Evolutionary conservation across 441 rosid species (phyloP), one percentile per base, ranked within the genome.

Genomic region (Flueggea neowawraea): DNA sequence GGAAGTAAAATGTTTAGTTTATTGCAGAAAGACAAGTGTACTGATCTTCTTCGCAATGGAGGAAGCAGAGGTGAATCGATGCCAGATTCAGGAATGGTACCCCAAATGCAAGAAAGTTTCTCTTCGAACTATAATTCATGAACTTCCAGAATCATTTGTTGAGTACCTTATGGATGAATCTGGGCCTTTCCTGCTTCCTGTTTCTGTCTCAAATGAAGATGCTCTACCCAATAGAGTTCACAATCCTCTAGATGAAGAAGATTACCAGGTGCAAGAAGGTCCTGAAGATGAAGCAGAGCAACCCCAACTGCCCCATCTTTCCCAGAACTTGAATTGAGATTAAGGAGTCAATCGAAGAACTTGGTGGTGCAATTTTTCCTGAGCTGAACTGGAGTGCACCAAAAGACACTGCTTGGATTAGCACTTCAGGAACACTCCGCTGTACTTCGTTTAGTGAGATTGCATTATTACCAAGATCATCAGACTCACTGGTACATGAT

Each of bases 321-420:
- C 61, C 80, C 95, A 0, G 77, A 89, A 54, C 91, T 87, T 12
- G 96, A 87, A 63, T 53, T 79, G 68, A 77, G 78, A 69, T 91
- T 39, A 84, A 75, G 63, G 79, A 82, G 49, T 87, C 93, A 11
- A 84, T 89, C 15, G 72, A 76, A 78, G 54, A 69, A 61, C 82
- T 89, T 31, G 91, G 92, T 8, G 89, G 96, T 8, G 66, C 82
- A 0, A 71, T 85, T 11, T 80, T 91, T 58, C 92, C 96, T 6
- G 85, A 87, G 73, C 73, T 91, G 63, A 91, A 87, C 62, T 91
- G 97, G 97, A 89, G 93, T 60, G 82, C 98, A 11, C 98, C 92
- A 12, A 91, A 91, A 65, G 98, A 91, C 9, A 73, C 95, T 52
- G 88, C 95, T 47, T 89, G 95, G 98, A 89, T 91, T 32, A 85